Conservation (phyloP, 2,329 filamentous ascomycete species). For the Drechslerella stenobrocha region DNA sequence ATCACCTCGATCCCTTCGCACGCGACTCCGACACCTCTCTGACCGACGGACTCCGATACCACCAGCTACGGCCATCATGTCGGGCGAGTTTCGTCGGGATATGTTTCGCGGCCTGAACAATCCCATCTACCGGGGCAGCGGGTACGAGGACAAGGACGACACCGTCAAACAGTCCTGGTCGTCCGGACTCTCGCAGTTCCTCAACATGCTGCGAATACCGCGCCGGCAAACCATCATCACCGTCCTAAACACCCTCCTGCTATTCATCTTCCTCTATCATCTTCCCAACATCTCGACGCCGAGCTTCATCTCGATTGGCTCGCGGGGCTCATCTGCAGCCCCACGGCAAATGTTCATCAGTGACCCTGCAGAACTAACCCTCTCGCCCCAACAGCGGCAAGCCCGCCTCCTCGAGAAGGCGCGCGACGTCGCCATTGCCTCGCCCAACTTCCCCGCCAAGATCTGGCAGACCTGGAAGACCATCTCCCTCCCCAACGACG, state of each 20-base stretch:
- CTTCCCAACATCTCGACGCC: constrained; percentile 3
- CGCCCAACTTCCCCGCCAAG: constrained; percentile 19
- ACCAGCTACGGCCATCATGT: constrained; percentile 1
- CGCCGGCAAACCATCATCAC: constrained; percentile 23
- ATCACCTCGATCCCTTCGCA: no score
- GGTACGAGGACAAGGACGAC: constrained; percentile 4
- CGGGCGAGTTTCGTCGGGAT: constrained; percentile 23
- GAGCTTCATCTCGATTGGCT: constrained; percentile 1
- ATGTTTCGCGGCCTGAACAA: constrained; percentile 36
- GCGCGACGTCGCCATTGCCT: constrained; percentile 9
- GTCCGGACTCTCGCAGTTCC: background rate
- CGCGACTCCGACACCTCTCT: no score
- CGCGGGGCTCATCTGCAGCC: background rate
- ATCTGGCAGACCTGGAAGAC: constrained; percentile 47
- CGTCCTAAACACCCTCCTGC: constrained; percentile 14
- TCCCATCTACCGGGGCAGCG: constrained; percentile 16
- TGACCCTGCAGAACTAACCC: background rate
- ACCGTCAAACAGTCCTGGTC: background rate
- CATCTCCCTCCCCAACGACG: constrained; percentile 23
- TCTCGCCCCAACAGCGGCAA: background rate
- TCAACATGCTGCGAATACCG: constrained; percentile 12
- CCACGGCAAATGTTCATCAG: background rate
- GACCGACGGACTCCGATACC: no score
- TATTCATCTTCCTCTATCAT: constrained; percentile 24
- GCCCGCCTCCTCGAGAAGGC: constrained; percentile 6